Conservation (phyloP, 805 yeast species). For the Cyberlindnera euphorbiiphila region DNA sequence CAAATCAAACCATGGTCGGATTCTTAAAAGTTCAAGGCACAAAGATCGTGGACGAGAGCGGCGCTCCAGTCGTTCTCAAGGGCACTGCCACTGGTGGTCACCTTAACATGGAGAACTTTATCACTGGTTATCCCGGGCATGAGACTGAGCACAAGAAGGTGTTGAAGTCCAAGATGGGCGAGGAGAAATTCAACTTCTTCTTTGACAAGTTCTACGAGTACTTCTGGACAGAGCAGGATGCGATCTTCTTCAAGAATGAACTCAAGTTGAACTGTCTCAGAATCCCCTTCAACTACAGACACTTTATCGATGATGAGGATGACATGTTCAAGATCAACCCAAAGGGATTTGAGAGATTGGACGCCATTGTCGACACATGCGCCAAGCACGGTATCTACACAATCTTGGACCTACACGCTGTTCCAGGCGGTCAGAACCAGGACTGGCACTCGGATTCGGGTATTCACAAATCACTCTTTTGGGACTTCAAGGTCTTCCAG, state of each 20-base stretch:
- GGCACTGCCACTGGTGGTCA: slow-evolving; percentile 50
- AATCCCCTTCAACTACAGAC: slow-evolving; percentile 50
- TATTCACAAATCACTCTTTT: slow-evolving; percentile 44
- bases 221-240: slow-evolving; percentile 50
- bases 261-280: slow-evolving; percentile 44
- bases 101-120: slow-evolving; percentile 53
- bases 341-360: slow-evolving; percentile 43
- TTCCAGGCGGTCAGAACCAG: slow-evolving; percentile 53
- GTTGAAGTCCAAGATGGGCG: slow-evolving; percentile 37
- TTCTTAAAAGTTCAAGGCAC: slow-evolving; percentile 43
- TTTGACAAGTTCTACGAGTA: slow-evolving; percentile 50
- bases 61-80: slow-evolving; percentile 37
- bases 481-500: slow-evolving; percentile 48
- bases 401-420: slow-evolving; percentile 45
- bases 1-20: slow-evolving; percentile 11
- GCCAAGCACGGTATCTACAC: slow-evolving; percentile 45
- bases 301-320: slow-evolving; percentile 42
- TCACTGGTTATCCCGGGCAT: slow-evolving; percentile 52
- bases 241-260: slow-evolving; percentile 38
- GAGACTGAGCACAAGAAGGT: slow-evolving; percentile 48
- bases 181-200: slow-evolving; percentile 45
- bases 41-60: slow-evolving; percentile 43
- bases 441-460: slow-evolving; percentile 51
- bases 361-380: slow-evolving; percentile 41
- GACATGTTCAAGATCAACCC: slow-evolving; percentile 41